Evolutionary conservation across 208 protist genomes (phyloP).

Genomic region (Acanthamoeba culbertsoni): DNA sequence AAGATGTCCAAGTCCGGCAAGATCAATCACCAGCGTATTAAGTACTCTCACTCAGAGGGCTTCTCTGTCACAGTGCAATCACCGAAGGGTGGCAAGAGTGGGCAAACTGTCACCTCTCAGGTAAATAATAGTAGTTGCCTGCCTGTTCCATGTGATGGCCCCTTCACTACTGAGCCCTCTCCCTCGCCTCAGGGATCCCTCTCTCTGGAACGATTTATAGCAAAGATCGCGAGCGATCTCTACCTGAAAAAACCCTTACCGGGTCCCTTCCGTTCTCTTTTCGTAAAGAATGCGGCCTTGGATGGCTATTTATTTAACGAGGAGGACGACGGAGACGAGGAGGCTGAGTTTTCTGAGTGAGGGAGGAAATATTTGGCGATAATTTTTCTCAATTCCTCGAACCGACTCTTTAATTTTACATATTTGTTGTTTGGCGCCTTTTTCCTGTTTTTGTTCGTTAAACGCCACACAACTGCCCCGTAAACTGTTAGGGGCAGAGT

Average conservation of each 20-base stretch:
- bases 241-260: neutral
- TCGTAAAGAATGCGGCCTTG: neutral
- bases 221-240: slow-evolving; percentile 2
- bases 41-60: slow-evolving; percentile 39
- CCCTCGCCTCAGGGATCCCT: neutral
- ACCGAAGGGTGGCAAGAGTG: neutral
- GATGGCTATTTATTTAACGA: slow-evolving; percentile 27
- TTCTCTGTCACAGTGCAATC: slow-evolving; percentile 18
- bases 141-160: too few species aligned
- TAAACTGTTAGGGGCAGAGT: too few species aligned
- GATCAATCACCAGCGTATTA: slow-evolving; percentile 71
- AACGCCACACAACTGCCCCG: too few species aligned
- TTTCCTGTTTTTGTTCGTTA: too few species aligned
- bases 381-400: neutral
- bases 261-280: slow-evolving; percentile 30
- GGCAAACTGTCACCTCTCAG: neutral
- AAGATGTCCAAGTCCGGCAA: slow-evolving; percentile 70
- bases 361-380: neutral
- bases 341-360: neutral
- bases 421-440: too few species aligned
- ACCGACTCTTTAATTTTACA: neutral
- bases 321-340: neutral
- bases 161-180: too few species aligned
- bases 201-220: slow-evolving; percentile 22
- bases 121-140: too few species aligned